Conservation (phyloP, 2,329 filamentous ascomycete genomes). For the Teratosphaeria destructans region DNA sequence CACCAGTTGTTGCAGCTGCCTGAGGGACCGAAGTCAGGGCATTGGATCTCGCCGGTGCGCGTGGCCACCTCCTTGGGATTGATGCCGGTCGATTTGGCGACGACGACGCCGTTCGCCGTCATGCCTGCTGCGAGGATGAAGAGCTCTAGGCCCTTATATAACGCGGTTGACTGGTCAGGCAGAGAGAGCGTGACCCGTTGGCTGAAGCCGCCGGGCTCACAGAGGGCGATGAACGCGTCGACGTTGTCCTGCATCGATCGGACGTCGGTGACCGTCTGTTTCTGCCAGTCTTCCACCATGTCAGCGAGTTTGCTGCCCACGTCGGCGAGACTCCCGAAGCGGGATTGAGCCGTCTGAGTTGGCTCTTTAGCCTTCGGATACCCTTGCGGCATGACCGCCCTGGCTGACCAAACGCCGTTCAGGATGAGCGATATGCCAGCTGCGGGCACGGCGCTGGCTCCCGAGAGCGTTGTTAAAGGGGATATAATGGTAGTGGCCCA, state of each 20-base stretch:
- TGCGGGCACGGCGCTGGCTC: background rate
- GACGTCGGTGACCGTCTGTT: background rate
- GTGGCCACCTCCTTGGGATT: background rate
- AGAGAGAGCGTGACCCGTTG: background rate
- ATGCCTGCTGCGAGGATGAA: background rate
- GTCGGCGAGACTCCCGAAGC: background rate
- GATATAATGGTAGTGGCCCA: background rate
- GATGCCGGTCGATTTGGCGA: background rate
- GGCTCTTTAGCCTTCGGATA: background rate
- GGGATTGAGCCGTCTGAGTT: background rate
- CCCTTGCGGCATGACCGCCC: background rate
- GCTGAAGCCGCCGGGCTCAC: background rate
- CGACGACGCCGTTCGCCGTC: background rate
- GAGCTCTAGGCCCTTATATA: background rate
- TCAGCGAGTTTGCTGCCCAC: background rate
- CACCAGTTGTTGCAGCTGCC: background rate
- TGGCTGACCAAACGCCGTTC: background rate
- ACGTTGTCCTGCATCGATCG: background rate
- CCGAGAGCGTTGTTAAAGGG: background rate
- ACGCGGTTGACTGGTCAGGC: background rate
- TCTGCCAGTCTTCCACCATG: background rate
- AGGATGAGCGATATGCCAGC: background rate
- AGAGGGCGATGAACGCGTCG: background rate
- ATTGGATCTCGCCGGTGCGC: background rate
- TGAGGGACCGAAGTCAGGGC: background rate